These are phyloP conservation scores for Xylariaceae sp. DNA, from an alignment of 2,329 filamentous ascomycete species.

Conservation along the genomic window DNA sequence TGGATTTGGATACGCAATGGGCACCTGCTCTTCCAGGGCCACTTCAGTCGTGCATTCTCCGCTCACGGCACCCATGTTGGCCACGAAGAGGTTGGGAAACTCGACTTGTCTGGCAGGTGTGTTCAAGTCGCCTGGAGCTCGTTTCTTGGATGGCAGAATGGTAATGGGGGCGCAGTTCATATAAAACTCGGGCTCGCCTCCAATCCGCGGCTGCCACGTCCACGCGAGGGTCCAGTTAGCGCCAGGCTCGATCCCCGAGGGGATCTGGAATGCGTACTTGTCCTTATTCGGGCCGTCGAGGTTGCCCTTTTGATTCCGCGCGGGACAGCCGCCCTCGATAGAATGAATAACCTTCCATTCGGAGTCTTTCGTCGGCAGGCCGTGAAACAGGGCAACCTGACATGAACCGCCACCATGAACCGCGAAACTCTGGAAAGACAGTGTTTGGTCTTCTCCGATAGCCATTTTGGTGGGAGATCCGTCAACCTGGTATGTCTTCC, in stretches of 20 bases:
- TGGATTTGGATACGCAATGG: conserved; percentile 58
- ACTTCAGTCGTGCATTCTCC: conserved; percentile 52
- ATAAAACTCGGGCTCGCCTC: conserved; percentile 70
- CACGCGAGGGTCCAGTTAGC: conserved; percentile 62
- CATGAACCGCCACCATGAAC: conserved; percentile 67
- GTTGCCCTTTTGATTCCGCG: conserved; percentile 45
- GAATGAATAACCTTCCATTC: conserved; percentile 69
- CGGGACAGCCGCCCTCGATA: conserved; percentile 65
- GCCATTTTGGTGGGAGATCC: conserved; percentile 47
- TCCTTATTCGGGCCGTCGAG: conserved; percentile 38
- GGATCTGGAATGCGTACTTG: conserved; percentile 55
- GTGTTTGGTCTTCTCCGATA: conserved; percentile 38
- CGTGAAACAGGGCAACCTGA: conserved; percentile 66
- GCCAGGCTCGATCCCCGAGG: conserved; percentile 54
- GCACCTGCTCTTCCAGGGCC: conserved; percentile 32
- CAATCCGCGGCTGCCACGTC: conserved; percentile 66
- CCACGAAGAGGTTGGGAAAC: conserved; percentile 66
- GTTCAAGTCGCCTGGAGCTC: neutral
- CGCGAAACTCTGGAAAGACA: conserved; percentile 9
- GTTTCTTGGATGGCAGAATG: conserved; percentile 34
- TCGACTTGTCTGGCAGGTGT: conserved; percentile 20
- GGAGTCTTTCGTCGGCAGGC: conserved; percentile 49
- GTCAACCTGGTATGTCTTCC: conserved; percentile 33
- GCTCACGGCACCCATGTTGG: conserved; percentile 48
- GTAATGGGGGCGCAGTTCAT: conserved; percentile 69